phyloP scores from a whole-genome alignment of 1,284 basidiomycete genomes.

The Abortiporus biennis region DNA sequence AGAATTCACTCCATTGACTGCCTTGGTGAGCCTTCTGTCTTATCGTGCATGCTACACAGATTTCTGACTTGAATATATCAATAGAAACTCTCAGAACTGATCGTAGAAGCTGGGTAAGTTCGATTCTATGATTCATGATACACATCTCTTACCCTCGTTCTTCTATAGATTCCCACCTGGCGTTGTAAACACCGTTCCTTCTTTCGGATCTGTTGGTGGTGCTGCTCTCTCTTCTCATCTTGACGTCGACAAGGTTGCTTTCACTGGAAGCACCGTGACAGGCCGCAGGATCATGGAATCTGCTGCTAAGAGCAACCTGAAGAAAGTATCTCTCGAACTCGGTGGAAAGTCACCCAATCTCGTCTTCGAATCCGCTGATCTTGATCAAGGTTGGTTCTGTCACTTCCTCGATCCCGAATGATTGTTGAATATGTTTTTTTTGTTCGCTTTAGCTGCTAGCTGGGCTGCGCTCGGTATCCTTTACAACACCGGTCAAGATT shows the following conservation, averaged over 20 bases:
- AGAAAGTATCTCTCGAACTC: constrained; percentile 90
- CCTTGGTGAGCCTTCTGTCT: constrained; percentile 51
- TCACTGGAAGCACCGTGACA: constrained; percentile 82
- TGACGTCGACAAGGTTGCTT: constrained; percentile 82
- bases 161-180: constrained; percentile 78
- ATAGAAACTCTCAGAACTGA: constrained; percentile 80
- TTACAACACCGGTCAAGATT: constrained; percentile 84
- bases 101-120: constrained; percentile 72
- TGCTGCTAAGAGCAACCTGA: constrained; percentile 90
- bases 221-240: constrained; percentile 74
- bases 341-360: constrained; percentile 95
- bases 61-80: too few relatives aligned
- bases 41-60: too few relatives aligned
- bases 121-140: background rate
- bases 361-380: constrained; percentile 75
- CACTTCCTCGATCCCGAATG: background rate
- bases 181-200: constrained; percentile 86
- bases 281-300: constrained; percentile 90
- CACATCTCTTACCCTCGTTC: constrained; percentile 18
- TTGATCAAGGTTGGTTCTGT: constrained; percentile 65
- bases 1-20: constrained; percentile 87
- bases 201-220: constrained; percentile 80
- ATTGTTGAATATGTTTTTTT: background rate
- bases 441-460: constrained; percentile 52
- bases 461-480: constrained; percentile 82